A percentile compares a stretch with the other conserved stretches of the same genome.
Evolutionary conservation across 768 basidiomycete species (phyloP).

Genomic region (Leccinum aurantiacum): DNA sequence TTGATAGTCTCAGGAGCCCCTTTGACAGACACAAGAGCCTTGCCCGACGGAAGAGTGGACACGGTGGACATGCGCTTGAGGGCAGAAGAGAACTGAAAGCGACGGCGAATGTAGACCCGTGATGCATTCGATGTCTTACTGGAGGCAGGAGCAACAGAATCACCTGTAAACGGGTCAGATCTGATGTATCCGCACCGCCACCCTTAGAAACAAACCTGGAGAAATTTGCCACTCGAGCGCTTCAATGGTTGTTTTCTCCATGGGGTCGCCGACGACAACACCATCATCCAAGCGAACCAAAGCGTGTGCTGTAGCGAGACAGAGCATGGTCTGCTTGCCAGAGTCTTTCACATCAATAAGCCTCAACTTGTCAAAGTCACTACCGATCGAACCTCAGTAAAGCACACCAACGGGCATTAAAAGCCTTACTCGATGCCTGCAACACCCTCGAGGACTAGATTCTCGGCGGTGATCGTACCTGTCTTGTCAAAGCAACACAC

Average conservation of each 20-base stretch:
- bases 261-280: constrained; percentile 93
- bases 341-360: constrained; percentile 81
- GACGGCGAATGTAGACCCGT: constrained; percentile 74
- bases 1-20: constrained; percentile 98
- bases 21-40: constrained; percentile 75
- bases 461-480: constrained; percentile 96
- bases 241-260: constrained; percentile 96
- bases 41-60: constrained; percentile 61
- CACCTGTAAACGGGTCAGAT: constrained; percentile 40
- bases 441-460: constrained; percentile 91
- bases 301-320: constrained; percentile 93
- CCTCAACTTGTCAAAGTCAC: constrained; percentile 56
- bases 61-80: constrained; percentile 98
- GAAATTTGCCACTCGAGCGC: constrained; percentile 85
- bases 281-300: constrained; percentile 94
- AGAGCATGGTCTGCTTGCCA: constrained; percentile 74
- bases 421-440: constrained; percentile 83
- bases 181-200: neutral
- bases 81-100: constrained; percentile 97
- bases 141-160: constrained; percentile 62
- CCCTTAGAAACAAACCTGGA: constrained; percentile 46
- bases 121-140: constrained; percentile 53
- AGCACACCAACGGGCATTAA: neutral
- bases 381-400: constrained; percentile 29
- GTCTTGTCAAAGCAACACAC: constrained; percentile 99